A percentile compares a stretch with the other conserved stretches of the same genome.
phyloP scores from a whole-genome alignment of 768 basidiomycete species.

The Suillus placidus region DNA sequence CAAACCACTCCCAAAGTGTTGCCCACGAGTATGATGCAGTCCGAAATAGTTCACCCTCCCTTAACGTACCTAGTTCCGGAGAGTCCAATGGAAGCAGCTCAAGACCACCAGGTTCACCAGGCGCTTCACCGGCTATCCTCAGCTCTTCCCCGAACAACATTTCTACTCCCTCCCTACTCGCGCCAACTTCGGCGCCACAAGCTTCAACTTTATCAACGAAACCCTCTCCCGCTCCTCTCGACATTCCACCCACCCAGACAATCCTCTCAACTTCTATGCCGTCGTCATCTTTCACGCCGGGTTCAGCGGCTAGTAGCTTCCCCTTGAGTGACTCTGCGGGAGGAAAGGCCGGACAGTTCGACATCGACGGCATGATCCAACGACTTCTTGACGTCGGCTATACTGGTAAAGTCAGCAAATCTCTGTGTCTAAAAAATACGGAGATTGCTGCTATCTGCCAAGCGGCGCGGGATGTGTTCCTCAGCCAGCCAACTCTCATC shows the following conservation, averaged over 20 bases:
- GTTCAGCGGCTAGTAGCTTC: slow-evolving; percentile 47
- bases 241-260: slow-evolving; percentile 80
- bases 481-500: slow-evolving; percentile 94
- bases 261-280: slow-evolving; percentile 76
- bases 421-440: slow-evolving; percentile 90
- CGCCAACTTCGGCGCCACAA: slow-evolving; percentile 17
- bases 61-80: slow-evolving; percentile 37
- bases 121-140: slow-evolving; percentile 39
- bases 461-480: slow-evolving; percentile 94
- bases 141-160: slow-evolving; percentile 42
- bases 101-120: slow-evolving; percentile 35
- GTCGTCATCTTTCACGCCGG: slow-evolving; percentile 50
- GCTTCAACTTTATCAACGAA: slow-evolving; percentile 29
- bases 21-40: slow-evolving; percentile 38
- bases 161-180: slow-evolving; percentile 42
- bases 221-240: slow-evolving; percentile 60
- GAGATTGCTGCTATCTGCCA: slow-evolving; percentile 95
- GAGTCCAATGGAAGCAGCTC: slow-evolving; percentile 44
- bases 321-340: slow-evolving; percentile 40
- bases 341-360: slow-evolving; percentile 68
- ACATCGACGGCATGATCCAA: slow-evolving; percentile 98
- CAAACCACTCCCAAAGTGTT: slow-evolving; percentile 44
- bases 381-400: slow-evolving; percentile 96
- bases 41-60: slow-evolving; percentile 34
- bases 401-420: slow-evolving; percentile 97